Percentiles rank a stretch among this genome's conserved stretches.
Conservation (phyloP, 1,139 yeast genomes). For the Saccharomyces hybrid region DNA sequence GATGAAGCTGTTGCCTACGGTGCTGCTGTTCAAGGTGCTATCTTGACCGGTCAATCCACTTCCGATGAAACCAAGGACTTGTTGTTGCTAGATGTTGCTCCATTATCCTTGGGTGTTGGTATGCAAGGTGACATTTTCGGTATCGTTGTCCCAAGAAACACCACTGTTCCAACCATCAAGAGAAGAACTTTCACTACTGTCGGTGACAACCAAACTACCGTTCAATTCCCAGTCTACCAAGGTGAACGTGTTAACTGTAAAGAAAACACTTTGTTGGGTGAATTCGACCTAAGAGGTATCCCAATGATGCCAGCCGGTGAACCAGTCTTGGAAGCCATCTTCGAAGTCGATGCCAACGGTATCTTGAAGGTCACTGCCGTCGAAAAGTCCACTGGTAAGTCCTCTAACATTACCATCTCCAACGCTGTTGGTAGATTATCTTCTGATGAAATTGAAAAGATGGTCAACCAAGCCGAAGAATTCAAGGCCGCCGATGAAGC, state of each 20-base stretch:
- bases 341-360: slow-evolving; percentile 99
- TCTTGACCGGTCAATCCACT: slow-evolving; percentile 95
- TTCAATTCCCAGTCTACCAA: slow-evolving; percentile 99
- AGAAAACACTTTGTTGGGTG: slow-evolving; percentile 98
- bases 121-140: slow-evolving; percentile 99
- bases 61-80: slow-evolving; percentile 96
- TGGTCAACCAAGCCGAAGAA: slow-evolving; percentile 97
- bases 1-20: slow-evolving; percentile 97
- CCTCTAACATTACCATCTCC: slow-evolving; percentile 98
- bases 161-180: slow-evolving; percentile 99
- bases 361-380: slow-evolving; percentile 99
- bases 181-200: slow-evolving; percentile 99
- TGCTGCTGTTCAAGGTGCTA: slow-evolving; percentile 98
- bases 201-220: slow-evolving; percentile 98
- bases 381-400: slow-evolving; percentile 98
- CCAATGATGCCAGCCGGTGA: slow-evolving; percentile 99
- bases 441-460: slow-evolving; percentile 94
- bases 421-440: slow-evolving; percentile 99
- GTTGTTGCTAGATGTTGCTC: slow-evolving; percentile 95
- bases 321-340: slow-evolving; percentile 98
- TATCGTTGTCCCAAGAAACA: slow-evolving; percentile 99
- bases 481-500: slow-evolving; percentile 99
- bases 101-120: slow-evolving; percentile 98
- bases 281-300: slow-evolving; percentile 96
- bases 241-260: slow-evolving; percentile 99